Percentiles rank a stretch among this genome's conserved stretches.
These are phyloP conservation scores for Plasmodium cynomolgi DNA, from an alignment of 169 alveolate species.

Conservation along the genomic window DNA sequence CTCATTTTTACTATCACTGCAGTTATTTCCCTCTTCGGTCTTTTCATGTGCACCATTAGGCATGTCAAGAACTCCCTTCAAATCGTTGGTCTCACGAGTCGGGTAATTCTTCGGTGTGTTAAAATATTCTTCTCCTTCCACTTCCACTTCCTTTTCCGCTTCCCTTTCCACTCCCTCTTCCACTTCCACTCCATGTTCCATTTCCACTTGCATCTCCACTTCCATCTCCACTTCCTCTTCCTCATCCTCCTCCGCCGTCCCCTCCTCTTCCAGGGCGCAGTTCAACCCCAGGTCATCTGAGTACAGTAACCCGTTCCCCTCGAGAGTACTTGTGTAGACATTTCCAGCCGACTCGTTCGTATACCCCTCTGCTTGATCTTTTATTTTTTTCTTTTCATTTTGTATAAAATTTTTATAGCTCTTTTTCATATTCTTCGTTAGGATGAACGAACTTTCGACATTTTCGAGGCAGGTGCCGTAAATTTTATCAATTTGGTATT, in stretches of 20 bases:
- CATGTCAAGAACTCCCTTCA: neutral
- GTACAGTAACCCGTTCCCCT: neutral
- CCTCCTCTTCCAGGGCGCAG: neutral
- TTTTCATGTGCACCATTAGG: neutral
- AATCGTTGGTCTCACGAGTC: neutral
- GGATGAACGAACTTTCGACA: conserved; percentile 11
- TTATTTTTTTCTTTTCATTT: conserved; percentile 18
- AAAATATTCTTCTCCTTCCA: neutral
- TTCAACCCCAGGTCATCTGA: neutral
- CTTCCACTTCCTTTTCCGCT: neutral
- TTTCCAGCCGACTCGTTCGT: neutral
- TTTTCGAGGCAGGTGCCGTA: conserved; percentile 43
- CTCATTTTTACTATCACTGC: neutral
- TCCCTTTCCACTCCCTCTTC: neutral
- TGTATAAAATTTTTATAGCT: conserved; percentile 21
- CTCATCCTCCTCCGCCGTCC: neutral
- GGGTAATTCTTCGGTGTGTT: neutral
- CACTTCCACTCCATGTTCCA: neutral
- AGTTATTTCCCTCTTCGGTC: neutral
- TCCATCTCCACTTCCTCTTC: neutral
- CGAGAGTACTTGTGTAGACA: neutral
- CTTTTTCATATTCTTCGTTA: conserved; percentile 47
- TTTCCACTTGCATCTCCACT: neutral
- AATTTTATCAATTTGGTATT: conserved; percentile 11
- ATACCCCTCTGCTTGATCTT: neutral